These are phyloP conservation scores for Beauveria australis DNA, from an alignment of 2,329 filamentous ascomycete genomes.

Conservation along the genomic window DNA sequence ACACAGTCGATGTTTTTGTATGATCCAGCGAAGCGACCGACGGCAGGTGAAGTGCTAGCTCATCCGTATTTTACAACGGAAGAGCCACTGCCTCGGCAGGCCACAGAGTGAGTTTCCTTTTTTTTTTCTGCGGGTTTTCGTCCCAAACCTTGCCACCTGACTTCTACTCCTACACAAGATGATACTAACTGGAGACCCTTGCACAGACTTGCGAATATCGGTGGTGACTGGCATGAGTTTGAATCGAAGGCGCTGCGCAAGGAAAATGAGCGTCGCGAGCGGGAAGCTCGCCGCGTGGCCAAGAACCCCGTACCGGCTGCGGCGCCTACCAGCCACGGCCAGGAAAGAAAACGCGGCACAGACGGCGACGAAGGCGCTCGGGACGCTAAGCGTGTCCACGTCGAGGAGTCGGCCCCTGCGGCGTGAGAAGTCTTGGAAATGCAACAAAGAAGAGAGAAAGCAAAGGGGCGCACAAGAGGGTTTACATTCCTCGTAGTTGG, in stretches of 20 bases:
- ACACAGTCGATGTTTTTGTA: conserved; percentile 80
- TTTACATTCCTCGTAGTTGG: no score
- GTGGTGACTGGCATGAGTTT: conserved; percentile 98
- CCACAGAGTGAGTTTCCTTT: conserved; percentile 59
- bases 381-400: conserved; percentile 24
- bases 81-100: conserved; percentile 67
- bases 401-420: not conserved
- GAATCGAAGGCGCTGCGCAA: conserved; percentile 91
- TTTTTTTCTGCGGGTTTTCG: no score
- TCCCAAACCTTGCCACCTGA: no score
- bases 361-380: conserved; percentile 24
- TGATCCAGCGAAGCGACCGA: conserved; percentile 76
- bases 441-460: no score
- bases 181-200: conserved; percentile 21
- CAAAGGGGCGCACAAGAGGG: no score
- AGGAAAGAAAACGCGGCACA: conserved; percentile 33
- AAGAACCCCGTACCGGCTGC: conserved; percentile 19
- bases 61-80: conserved; percentile 86
- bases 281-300: conserved; percentile 40
- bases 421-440: not conserved
- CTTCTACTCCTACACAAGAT: no score
- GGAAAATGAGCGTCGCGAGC: conserved; percentile 66
- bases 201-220: conserved; percentile 62
- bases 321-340: conserved; percentile 17
- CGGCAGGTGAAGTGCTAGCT: conserved; percentile 72